phyloP scores from a whole-genome alignment of 1,284 basidiomycete genomes.

The Vanrija humicola region DNA sequence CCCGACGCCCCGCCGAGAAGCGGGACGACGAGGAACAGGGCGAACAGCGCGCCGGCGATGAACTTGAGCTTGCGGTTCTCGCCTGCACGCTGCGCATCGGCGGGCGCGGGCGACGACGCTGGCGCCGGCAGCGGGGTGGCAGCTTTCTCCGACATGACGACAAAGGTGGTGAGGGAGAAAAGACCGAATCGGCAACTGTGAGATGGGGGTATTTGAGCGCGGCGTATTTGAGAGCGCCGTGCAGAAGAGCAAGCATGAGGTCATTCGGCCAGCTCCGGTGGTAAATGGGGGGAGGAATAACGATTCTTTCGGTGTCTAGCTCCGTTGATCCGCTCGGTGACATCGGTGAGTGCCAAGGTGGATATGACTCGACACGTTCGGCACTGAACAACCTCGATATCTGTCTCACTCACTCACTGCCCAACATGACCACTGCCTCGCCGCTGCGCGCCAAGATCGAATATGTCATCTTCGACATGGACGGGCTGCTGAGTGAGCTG shows the following conservation, averaged over 20 bases:
- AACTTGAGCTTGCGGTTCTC: not conserved
- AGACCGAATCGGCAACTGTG: not conserved
- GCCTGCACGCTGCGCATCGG: not conserved
- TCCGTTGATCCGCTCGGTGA: no score
- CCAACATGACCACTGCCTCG: not conserved
- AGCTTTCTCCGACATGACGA: not conserved
- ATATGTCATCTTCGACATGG: conserved; percentile 51
- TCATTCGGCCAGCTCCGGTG: no score
- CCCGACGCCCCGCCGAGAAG: conserved; percentile 5
- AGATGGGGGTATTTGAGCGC: not conserved
- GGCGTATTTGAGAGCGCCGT: no score
- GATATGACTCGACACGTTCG: no score
- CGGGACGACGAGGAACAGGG: conserved; percentile 12
- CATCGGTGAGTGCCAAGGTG: no score
- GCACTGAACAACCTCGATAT: not conserved
- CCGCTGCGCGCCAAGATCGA: conserved; percentile 30
- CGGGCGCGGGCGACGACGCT: not conserved
- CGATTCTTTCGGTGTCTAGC: no score
- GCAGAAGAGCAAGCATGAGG: no score
- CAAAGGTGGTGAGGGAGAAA: no score
- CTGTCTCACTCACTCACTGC: not conserved
- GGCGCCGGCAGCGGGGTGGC: not conserved
- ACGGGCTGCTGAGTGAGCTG: conserved; percentile 40
- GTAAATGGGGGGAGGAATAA: not conserved
- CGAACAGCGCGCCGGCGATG: conserved; percentile 3